A percentile compares a stretch with the other conserved stretches of the same genome.
Conservation (phyloP, 2,329 filamentous ascomycete species). For the Verticillium klebahnii region DNA sequence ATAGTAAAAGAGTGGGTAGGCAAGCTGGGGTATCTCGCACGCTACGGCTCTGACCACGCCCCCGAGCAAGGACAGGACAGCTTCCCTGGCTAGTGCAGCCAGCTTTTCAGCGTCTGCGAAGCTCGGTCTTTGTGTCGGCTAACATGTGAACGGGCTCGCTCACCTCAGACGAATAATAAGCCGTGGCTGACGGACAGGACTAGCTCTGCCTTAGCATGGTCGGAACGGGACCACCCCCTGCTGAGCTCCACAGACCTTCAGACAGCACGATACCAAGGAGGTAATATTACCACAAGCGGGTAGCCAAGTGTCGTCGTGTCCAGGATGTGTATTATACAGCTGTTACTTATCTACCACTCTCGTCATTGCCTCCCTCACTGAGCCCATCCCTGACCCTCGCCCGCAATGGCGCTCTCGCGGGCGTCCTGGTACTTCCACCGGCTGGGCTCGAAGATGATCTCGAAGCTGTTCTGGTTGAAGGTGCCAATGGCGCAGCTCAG, state of each 20-base stretch:
- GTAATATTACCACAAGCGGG: too few species aligned
- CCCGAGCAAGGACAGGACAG: neutral
- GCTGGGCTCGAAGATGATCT: constrained; percentile 57
- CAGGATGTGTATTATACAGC: neutral
- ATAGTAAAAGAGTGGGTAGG: neutral
- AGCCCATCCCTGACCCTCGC: neutral
- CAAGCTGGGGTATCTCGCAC: neutral
- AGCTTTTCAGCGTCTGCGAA: neutral
- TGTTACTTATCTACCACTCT: neutral
- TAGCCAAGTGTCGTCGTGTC: neutral
- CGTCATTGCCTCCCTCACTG: neutral
- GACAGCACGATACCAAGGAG: too few species aligned
- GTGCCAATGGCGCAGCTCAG: constrained; percentile 66
- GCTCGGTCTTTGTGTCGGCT: neutral
- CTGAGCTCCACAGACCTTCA: too few species aligned
- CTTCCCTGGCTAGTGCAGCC: neutral
- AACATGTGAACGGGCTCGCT: neutral
- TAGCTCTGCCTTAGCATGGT: too few species aligned
- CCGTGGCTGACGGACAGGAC: too few species aligned
- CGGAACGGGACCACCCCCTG: too few species aligned
- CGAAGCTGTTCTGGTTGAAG: constrained; percentile 64
- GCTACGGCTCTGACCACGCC: neutral
- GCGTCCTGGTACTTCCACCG: constrained; percentile 49
- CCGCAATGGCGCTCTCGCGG: neutral
- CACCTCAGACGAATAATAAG: neutral